These are phyloP conservation scores for Boeremia lycopersici DNA, from an alignment of 2,329 filamentous ascomycete species.

Conservation along the genomic window DNA sequence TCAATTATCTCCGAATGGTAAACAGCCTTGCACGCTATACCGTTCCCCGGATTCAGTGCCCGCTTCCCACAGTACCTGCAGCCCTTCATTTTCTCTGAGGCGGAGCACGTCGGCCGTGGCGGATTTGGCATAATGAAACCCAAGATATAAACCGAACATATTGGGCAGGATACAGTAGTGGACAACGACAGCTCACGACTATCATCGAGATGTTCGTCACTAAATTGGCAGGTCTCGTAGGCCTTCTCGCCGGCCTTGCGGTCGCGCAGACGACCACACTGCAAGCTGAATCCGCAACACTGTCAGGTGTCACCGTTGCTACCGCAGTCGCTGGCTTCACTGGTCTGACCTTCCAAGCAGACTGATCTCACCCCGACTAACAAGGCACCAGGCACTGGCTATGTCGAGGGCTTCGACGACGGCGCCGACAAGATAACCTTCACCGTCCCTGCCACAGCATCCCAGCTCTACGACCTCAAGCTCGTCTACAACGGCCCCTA, in stretches of 20 bases:
- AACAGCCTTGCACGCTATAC: not conserved
- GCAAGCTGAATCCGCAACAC: conserved; percentile 52
- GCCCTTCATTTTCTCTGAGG: not conserved
- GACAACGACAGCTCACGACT: not conserved
- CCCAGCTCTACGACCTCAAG: conserved; percentile 53
- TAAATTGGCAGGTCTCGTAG: conserved; percentile 1
- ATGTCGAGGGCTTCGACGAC: conserved; percentile 55
- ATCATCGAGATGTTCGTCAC: not conserved
- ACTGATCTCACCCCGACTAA: not conserved
- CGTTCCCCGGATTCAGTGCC: not conserved
- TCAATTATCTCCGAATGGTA: conserved; percentile 6
- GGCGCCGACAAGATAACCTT: conserved; percentile 54
- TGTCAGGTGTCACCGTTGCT: conserved; percentile 51
- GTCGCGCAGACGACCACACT: conserved; percentile 28
- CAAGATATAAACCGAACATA: conserved; percentile 1
- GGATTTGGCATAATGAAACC: not conserved
- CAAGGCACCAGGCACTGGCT: conserved; percentile 51
- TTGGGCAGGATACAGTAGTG: not conserved
- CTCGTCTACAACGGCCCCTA: conserved; percentile 55
- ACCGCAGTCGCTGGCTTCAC: conserved; percentile 50
- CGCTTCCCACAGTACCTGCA: conserved; percentile 4
- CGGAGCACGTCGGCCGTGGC: conserved; percentile 5
- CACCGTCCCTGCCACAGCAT: conserved; percentile 43
- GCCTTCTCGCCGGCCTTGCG: conserved; percentile 10
- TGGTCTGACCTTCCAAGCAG: conserved; percentile 25